Evolutionary conservation across 2,329 filamentous ascomycete species (phyloP), one percentile per base, ranked within the genome.

Genomic region (Drechslerella coelobrocha): DNA sequence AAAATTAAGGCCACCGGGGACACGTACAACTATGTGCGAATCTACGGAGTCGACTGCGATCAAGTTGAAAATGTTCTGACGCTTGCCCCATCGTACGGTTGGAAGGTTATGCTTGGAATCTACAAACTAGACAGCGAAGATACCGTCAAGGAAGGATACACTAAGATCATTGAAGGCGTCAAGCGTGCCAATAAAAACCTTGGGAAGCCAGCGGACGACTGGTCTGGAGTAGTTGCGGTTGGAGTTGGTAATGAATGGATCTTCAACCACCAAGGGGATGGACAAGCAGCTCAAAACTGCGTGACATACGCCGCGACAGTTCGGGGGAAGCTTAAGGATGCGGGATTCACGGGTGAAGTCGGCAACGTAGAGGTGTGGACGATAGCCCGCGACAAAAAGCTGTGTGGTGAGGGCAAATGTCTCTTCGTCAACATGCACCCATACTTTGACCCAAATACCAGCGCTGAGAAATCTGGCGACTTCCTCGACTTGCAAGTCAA

Each of bases 331-430:
- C 84, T 96, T 37, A 82, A 83, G 29, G 78, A 76, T 0, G 83
- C 84, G 21, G 90, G 89, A 0, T 96, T 89, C 79, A 78, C 80
- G 0, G 91, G 91, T 2, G 85, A 86, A 2, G 86, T 96, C 27
- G 89, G 92, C 37, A 88, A 89, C 0, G 89, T 93, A 48, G 92
- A 96, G 77, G 93, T 90, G 0, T 89, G 90, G 75, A 84, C 92
- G 75, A 27, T 51, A 12, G 31, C 52, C 37, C 51, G 57, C 52
- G 57, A 63, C 59, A 63, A 59, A 48, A 47, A 59, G 21, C 83
- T 96, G 48, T 95, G 91, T 80, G 79, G 86, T 26, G 83, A 82
- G 43, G 90, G 88, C 0, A 90, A 95, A 76, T 90, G 89, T 80
- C 91, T 88, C 76, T 89, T 90, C 14, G 84, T 89, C 77, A 96